Evolutionary conservation across 441 rosid species (phyloP).

Genomic region (Breynia disticha): DNA sequence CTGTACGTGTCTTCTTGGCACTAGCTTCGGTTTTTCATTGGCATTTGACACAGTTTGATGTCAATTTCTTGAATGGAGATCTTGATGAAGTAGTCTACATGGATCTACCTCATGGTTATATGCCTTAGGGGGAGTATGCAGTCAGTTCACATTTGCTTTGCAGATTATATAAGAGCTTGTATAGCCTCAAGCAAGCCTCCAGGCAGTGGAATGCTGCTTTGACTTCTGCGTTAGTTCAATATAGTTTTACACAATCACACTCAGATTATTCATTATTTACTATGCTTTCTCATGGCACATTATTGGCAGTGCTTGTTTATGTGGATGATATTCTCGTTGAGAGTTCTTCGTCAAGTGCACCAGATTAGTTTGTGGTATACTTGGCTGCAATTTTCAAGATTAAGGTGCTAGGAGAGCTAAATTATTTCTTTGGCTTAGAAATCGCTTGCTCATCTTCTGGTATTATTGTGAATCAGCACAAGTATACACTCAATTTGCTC

Average conservation of each 20-base stretch:
- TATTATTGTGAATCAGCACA: not conserved
- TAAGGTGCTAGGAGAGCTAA: not conserved
- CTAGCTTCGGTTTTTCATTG: not conserved
- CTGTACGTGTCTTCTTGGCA: not conserved
- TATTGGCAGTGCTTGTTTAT: not conserved
- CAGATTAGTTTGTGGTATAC: too few relatives aligned
- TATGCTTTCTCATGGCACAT: not conserved
- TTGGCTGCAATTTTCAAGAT: not conserved
- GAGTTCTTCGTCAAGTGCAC: not conserved
- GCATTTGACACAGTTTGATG: not conserved
- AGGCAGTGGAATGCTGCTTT: not conserved
- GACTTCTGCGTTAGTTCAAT: not conserved
- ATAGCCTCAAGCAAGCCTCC: not conserved
- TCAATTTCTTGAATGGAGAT: not conserved
- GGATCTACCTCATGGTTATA: not conserved
- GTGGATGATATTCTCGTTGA: not conserved
- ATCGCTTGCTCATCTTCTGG: not conserved
- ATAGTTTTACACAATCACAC: not conserved
- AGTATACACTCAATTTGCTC: not conserved
- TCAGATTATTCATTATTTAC: not conserved
- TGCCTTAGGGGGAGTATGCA: not conserved
- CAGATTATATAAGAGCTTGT: not conserved
- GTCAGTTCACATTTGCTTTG: not conserved
- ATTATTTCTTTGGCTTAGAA: not conserved
- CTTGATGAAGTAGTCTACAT: not conserved